Evolutionary conservation across 1,284 basidiomycete species (phyloP), one percentile per base, ranked within the genome.

Genomic region (Naganishia albida): DNA sequence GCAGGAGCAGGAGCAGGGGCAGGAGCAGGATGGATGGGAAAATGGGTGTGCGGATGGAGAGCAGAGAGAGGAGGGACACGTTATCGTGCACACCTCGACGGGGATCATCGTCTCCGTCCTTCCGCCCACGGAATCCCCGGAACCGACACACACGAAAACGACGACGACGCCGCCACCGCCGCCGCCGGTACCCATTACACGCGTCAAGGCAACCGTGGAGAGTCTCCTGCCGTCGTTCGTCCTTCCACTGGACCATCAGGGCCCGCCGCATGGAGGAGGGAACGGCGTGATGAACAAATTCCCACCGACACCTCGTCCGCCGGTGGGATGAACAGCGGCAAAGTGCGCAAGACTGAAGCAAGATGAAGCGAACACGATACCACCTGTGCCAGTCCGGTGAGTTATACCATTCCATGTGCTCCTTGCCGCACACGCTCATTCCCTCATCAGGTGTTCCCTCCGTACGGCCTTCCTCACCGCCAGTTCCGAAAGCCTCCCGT

Each of bases 101-200:
- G 73, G 70, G 40, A 53, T 63, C 34, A 69, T 62, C 42, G 70
- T 63, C 57, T 66, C 62, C 57, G 67, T 59, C 52, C 71, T 46
- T 40, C 65, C 60, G 50, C 70, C 63, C 34, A 34, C 34, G 34
- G 34, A 34, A 20, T 38, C 28, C 40, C 53, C 66, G 38, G 54
- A 44, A 25, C 34, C 39, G 16, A 51, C n/a, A 40, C 18, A 28
- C 26, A 25, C 23, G 16, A 20, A 23, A 12, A 20, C 55, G 16
- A 18, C 1, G 1, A 34, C 38, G 12, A 25, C 34, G 16, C 25
- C 54, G 3, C 7, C 42, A 30, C 20, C 18, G 46, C 55, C 28
- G 6, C 44, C 42, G 43, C 28, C 26, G 18, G 46, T 38, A 6
- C 20, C 53, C 20, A 71, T 69, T 34, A 62, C 62, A 26, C 39